phyloP scores from a whole-genome alignment of 2,329 filamentous ascomycete genomes.

The Ophiostoma perfectum region DNA sequence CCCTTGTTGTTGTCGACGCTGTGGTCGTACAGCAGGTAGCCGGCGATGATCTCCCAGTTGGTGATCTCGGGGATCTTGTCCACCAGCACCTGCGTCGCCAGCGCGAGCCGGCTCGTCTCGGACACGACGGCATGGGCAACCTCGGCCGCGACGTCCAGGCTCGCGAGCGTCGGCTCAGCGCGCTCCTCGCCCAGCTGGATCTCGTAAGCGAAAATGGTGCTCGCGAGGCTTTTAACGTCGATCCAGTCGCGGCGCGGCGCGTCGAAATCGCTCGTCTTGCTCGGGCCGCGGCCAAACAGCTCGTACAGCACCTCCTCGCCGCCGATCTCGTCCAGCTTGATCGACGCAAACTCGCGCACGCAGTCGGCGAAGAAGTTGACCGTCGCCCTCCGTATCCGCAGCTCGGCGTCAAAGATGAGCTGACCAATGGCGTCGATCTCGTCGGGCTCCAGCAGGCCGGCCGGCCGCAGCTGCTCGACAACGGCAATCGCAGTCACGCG shows the following conservation, averaged over 20 bases:
- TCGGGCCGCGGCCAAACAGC: slow-evolving; percentile 60
- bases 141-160: slow-evolving; percentile 36
- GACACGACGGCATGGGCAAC: slow-evolving; percentile 52
- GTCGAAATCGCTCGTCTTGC: slow-evolving; percentile 62
- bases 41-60: slow-evolving; percentile 82
- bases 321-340: slow-evolving; percentile 75
- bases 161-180: slow-evolving; percentile 26
- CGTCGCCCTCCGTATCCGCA: slow-evolving; percentile 79
- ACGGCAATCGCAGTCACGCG: slow-evolving; percentile 75
- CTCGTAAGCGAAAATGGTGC: slow-evolving; percentile 78
- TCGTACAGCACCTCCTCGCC: slow-evolving; percentile 74
- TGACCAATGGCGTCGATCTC: slow-evolving; percentile 86
- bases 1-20: slow-evolving; percentile 47
- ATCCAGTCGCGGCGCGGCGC: slow-evolving; percentile 79
- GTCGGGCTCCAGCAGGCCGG: slow-evolving; percentile 80
- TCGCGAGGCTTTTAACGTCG: slow-evolving; percentile 82
- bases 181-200: slow-evolving; percentile 52
- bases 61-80: slow-evolving; percentile 74
- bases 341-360: slow-evolving; percentile 73
- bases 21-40: slow-evolving; percentile 90
- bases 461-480: slow-evolving; percentile 74
- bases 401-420: slow-evolving; percentile 82
- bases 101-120: slow-evolving; percentile 70
- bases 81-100: slow-evolving; percentile 80
- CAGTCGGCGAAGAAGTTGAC: slow-evolving; percentile 87